Conservation (phyloP, 2,329 filamentous ascomycete genomes). For the Volutella citrinella region DNA sequence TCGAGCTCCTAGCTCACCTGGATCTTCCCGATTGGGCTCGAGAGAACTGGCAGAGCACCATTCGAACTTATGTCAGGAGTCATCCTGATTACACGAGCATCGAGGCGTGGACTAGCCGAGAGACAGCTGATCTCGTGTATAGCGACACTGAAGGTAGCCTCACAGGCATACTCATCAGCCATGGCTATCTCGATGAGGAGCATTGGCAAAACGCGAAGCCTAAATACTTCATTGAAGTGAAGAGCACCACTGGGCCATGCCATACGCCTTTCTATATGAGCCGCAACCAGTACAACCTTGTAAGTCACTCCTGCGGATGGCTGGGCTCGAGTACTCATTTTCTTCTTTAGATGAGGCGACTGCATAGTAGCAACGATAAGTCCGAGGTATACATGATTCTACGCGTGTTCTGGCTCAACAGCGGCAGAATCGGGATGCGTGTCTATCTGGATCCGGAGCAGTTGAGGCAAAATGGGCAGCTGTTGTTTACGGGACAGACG, state of each 20-base stretch:
- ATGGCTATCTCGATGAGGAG: slow-evolving; percentile 24
- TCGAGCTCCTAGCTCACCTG: slow-evolving; percentile 33
- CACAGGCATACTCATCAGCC: slow-evolving; percentile 31
- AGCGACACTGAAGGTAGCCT: slow-evolving; percentile 29
- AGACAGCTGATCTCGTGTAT: slow-evolving; percentile 46
- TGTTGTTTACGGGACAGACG: slow-evolving; percentile 4
- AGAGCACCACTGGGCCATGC: slow-evolving; percentile 37
- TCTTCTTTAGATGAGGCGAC: slow-evolving; percentile 3
- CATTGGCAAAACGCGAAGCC: slow-evolving; percentile 26
- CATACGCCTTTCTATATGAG: slow-evolving; percentile 44
- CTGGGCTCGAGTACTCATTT: background rate
- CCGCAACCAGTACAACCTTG: slow-evolving; percentile 37
- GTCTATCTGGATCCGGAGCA: slow-evolving; percentile 5
- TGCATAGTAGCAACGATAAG: background rate
- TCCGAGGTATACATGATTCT: slow-evolving; percentile 3
- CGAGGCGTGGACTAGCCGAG: slow-evolving; percentile 34
- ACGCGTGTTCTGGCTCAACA: slow-evolving; percentile 5
- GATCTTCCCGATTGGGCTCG: slow-evolving; percentile 30
- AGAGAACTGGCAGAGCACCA: slow-evolving; percentile 45
- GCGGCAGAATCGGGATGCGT: background rate
- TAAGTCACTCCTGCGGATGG: slow-evolving; percentile 20
- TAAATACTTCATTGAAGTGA: slow-evolving; percentile 47
- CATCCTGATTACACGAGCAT: slow-evolving; percentile 39
- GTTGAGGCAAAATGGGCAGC: background rate
- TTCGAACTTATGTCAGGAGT: slow-evolving; percentile 34